A percentile compares a stretch with the other conserved stretches of the same genome.
Evolutionary conservation across 228 moss, liverwort and hornwort species (phyloP).

Genomic region (Sphagnum magellanicum): DNA sequence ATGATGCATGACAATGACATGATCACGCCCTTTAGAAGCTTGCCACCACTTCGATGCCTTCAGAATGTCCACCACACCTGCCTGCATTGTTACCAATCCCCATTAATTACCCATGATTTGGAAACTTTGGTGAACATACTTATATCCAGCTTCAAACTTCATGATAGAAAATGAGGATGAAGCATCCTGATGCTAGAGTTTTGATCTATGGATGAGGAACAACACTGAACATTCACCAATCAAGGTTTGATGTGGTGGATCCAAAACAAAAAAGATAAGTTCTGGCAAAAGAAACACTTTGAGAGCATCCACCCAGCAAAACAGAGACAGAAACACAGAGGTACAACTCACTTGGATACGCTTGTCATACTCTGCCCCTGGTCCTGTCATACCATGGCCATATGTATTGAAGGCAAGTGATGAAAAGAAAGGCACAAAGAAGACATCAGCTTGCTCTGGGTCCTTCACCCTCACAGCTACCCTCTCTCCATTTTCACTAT

Average conservation of each 20-base stretch:
- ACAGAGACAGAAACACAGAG: too few species aligned
- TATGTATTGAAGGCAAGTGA: slow-evolving; percentile 46
- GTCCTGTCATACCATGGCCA: slow-evolving; percentile 31
- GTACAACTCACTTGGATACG: slow-evolving; percentile 26
- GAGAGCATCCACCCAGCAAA: too few species aligned
- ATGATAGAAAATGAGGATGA: background rate
- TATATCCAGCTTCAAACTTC: background rate
- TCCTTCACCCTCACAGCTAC: slow-evolving; percentile 24
- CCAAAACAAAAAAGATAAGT: too few species aligned
- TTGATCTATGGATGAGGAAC: background rate
- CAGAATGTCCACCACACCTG: slow-evolving; percentile 37
- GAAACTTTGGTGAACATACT: background rate
- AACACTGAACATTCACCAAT: too few species aligned
- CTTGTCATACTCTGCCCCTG: slow-evolving; percentile 23
- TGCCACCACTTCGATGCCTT: slow-evolving; percentile 73
- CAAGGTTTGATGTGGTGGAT: too few species aligned
- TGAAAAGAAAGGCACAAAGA: slow-evolving; percentile 61
- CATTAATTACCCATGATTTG: background rate
- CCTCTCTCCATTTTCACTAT: slow-evolving; percentile 9
- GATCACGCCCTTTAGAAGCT: slow-evolving; percentile 72
- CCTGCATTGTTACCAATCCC: slow-evolving; percentile 25
- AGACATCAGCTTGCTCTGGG: slow-evolving; percentile 52
- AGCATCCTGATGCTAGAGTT: background rate
- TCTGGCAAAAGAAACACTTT: too few species aligned
- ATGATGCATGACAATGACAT: slow-evolving; percentile 70